Evolutionary conservation across 2,329 filamentous ascomycete species (phyloP).

Genomic region (Venturia oleaginea): DNA sequence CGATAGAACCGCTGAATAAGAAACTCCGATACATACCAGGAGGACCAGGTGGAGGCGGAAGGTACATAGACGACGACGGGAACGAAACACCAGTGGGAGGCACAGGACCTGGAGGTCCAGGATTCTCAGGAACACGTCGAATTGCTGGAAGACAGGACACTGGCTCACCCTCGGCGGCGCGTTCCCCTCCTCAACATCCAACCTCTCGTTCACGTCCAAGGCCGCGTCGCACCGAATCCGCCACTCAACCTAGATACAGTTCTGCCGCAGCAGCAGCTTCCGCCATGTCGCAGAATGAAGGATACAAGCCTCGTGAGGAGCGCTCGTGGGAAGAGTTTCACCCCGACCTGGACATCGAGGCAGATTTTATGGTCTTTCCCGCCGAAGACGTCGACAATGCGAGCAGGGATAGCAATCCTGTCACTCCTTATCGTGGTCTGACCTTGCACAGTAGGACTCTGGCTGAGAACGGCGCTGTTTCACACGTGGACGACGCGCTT

Average conservation of each 20-base stretch:
- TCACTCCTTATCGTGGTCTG: slow-evolving; percentile 26
- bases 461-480: slow-evolving; percentile 16
- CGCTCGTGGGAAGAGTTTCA: slow-evolving; percentile 97
- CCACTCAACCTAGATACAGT: slow-evolving; percentile 59
- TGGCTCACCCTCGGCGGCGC: slow-evolving; percentile 18
- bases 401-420: slow-evolving; percentile 38
- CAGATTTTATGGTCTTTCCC: slow-evolving; percentile 65
- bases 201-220: slow-evolving; percentile 15
- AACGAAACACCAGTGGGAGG: slow-evolving; percentile 48
- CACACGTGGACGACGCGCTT: slow-evolving; percentile 10
- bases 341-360: slow-evolving; percentile 84
- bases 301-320: slow-evolving; percentile 95
- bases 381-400: slow-evolving; percentile 80
- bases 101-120: slow-evolving; percentile 40
- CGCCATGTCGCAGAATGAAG: slow-evolving; percentile 81
- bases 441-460: slow-evolving; percentile 6
- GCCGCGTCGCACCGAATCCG: slow-evolving; percentile 28
- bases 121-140: slow-evolving; percentile 40
- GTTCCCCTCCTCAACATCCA: slow-evolving; percentile 19
- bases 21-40: slow-evolving; percentile 65
- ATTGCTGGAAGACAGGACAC: slow-evolving; percentile 30
- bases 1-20: slow-evolving; percentile 24
- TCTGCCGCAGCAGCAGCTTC: slow-evolving; percentile 84
- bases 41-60: slow-evolving; percentile 74
- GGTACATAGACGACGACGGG: slow-evolving; percentile 68